phyloP scores from a whole-genome alignment of 352 stramenopile species.

The Blastocystis sp. region DNA sequence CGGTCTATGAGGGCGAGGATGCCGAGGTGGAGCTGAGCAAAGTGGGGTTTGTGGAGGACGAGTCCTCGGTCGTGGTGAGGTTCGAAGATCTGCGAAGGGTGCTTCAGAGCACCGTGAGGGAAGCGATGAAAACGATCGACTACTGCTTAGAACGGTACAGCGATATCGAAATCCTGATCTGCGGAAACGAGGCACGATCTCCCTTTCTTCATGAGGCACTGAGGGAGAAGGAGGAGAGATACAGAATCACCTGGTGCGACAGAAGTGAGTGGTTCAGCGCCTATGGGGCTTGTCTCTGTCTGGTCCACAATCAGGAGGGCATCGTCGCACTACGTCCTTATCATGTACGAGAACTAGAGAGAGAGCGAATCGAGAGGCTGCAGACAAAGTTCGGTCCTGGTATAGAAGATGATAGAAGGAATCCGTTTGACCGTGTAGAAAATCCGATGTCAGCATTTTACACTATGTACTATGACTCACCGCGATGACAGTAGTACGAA shows the following conservation, averaged over 20 bases:
- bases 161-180: neutral
- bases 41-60: too few relatives aligned
- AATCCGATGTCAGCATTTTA: neutral
- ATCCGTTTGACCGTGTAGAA: too few relatives aligned
- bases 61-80: too few relatives aligned
- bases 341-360: neutral
- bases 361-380: neutral
- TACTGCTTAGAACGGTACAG: too few relatives aligned
- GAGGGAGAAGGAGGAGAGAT: neutral
- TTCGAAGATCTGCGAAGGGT: too few relatives aligned
- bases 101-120: too few relatives aligned
- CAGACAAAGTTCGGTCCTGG: too few relatives aligned
- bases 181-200: neutral
- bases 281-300: neutral
- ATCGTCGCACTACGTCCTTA: too few relatives aligned
- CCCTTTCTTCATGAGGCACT: neutral
- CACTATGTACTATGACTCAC: neutral
- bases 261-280: neutral
- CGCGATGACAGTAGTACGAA: neutral
- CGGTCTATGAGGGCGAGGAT: neutral
- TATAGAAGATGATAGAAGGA: too few relatives aligned
- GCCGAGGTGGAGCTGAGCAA: too few relatives aligned
- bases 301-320: neutral
- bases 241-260: neutral
- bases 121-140: too few relatives aligned